Base-by-base conservation (phyloP, 2,329 filamentous ascomycete genomes). In the Sclerotinia sclerotiorum region DNA sequence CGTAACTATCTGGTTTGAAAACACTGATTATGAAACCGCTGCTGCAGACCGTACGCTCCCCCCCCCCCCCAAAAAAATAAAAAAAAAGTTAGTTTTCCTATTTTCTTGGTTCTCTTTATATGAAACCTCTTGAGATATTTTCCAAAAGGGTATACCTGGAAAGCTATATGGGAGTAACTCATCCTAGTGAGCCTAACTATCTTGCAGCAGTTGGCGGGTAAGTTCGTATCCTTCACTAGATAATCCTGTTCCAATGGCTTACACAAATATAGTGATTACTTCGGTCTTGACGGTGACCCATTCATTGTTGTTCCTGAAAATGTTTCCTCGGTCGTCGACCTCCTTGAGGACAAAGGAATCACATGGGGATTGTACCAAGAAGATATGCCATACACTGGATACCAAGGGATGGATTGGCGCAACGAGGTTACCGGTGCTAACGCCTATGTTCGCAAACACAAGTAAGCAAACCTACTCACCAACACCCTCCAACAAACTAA, bases 361-460 rank as follows among this genome's bases (percentile, higher is more conserved):
- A 84, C 84, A 3, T 92, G 89, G 89, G 88, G 82, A 63, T 82
- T 88, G 72, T 95, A 94, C 80, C 86, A 93, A 78, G 91, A 95
- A 77, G 88, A 92, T 75, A 84, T 90, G 83, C 92, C 92, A 2
- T 93, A 88, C 79, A 83, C 86, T 2, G 92, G 92, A 17, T 94
- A 87, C 79, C 84, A 91, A 77, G 91, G 90, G 32, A 78, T 79
- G 48, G 81, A 80, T 0, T 92, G 82, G 77, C 82, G 86, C 68
- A 92, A 93, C 79, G 87, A 87, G 72, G 70, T 86, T 73, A 91
- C 84, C 3, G 84, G 85, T 42, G 83, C 84, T 61, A 91, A 93
- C 74, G 87, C 90, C 80, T 95, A 95, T 77, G 91, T 94, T 10
- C 88, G 92, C 76, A 94, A 95, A 81, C 92, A 95, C 81, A 93